phyloP scores from a whole-genome alignment of 2,329 filamentous ascomycete genomes.

The Xylaria polymorpha region DNA sequence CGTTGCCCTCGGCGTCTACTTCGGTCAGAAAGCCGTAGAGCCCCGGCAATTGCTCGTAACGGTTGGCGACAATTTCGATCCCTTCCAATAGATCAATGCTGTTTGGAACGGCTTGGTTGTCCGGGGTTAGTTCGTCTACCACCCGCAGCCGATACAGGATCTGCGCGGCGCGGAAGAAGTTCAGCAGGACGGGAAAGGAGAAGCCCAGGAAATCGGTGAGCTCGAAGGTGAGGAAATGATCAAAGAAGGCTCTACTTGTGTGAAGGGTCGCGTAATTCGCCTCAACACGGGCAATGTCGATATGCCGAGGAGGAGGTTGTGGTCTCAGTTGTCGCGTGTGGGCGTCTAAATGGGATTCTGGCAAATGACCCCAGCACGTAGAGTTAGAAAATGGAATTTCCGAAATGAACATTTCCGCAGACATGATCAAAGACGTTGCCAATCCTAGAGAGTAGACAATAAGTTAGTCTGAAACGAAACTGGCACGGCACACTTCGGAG shows the following conservation, averaged over 20 bases:
- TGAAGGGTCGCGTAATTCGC: slow-evolving; percentile 44
- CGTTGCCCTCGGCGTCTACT: slow-evolving; percentile 35
- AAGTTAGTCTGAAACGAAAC: neutral
- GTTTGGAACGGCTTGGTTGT: slow-evolving; percentile 25
- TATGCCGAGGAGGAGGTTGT: slow-evolving; percentile 16
- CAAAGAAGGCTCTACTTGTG: slow-evolving; percentile 42
- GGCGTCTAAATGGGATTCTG: slow-evolving; percentile 14
- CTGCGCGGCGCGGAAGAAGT: slow-evolving; percentile 46
- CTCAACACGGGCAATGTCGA: slow-evolving; percentile 40
- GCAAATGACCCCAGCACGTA: slow-evolving; percentile 33
- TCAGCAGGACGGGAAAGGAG: slow-evolving; percentile 43
- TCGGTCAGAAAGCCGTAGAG: slow-evolving; percentile 40
- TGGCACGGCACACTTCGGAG: neutral
- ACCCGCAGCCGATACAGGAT: slow-evolving; percentile 47
- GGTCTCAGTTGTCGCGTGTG: neutral
- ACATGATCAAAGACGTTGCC: slow-evolving; percentile 51
- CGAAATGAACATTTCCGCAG: slow-evolving; percentile 54
- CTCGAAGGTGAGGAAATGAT: slow-evolving; percentile 44
- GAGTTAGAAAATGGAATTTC: slow-evolving; percentile 50
- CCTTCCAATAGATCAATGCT: slow-evolving; percentile 41
- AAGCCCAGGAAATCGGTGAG: slow-evolving; percentile 39
- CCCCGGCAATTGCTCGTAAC: slow-evolving; percentile 38
- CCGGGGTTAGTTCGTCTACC: slow-evolving; percentile 35
- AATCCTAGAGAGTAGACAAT: slow-evolving; percentile 46
- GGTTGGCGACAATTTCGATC: slow-evolving; percentile 39